Percentiles rank a stretch among this genome's conserved stretches.
phyloP scores from a whole-genome alignment of 208 protist genomes.

The Wallacemonas sp. region DNA sequence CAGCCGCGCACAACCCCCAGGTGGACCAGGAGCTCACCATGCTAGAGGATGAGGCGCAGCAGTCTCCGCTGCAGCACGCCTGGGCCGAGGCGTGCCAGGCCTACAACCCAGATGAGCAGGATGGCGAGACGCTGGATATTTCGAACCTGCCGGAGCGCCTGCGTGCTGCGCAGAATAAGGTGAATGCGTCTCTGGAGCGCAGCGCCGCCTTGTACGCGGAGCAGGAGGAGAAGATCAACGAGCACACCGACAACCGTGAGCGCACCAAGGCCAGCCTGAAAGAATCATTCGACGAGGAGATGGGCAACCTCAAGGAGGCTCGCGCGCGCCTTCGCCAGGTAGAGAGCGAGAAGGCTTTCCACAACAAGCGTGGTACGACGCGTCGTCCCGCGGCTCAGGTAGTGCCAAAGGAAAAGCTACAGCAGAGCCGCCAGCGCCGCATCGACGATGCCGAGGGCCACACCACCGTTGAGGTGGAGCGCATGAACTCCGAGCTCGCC shows the following conservation, averaged over 20 bases:
- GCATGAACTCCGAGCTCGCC: constrained; percentile 44
- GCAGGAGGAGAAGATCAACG: constrained; percentile 68
- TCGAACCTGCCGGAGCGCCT: constrained; percentile 44
- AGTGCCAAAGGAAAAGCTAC: constrained; percentile 34
- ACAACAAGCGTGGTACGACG: constrained; percentile 73
- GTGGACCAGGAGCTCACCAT: constrained; percentile 41
- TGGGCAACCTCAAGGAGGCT: constrained; percentile 53
- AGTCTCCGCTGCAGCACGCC: constrained; percentile 49
- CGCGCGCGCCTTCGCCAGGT: constrained; percentile 51
- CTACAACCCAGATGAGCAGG: constrained; percentile 48
- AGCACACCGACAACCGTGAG: constrained; percentile 70
- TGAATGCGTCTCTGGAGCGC: constrained; percentile 23
- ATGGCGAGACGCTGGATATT: constrained; percentile 47
- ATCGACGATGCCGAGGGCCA: constrained; percentile 45
- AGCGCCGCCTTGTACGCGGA: constrained; percentile 40
- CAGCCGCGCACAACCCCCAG: constrained; percentile 35
- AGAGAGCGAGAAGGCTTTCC: constrained; percentile 63
- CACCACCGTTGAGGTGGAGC: constrained; percentile 37
- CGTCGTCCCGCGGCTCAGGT: constrained; percentile 19
- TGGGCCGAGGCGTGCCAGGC: constrained; percentile 46
- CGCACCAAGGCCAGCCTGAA: constrained; percentile 46
- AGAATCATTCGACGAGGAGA: constrained; percentile 60
- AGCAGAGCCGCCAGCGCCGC: constrained; percentile 38
- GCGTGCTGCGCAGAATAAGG: constrained; percentile 26
- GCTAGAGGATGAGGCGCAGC: constrained; percentile 65